These are phyloP conservation scores for Lachancea dasiensis DNA, from an alignment of 805 yeast genomes.

Conservation along the genomic window DNA sequence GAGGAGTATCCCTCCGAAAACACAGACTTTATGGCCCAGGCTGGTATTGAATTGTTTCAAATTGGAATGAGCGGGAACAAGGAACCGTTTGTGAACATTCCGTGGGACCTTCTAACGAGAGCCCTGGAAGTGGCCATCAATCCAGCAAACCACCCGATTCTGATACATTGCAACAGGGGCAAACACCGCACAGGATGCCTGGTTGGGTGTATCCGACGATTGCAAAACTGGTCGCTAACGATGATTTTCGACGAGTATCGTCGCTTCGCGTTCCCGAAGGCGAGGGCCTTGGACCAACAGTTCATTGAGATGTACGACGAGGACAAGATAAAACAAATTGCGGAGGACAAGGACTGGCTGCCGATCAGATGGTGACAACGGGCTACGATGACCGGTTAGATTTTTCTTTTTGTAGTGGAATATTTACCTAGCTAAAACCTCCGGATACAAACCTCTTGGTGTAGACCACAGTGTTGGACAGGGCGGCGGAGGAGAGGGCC, in stretches of 20 bases:
- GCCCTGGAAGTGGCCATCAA: conserved; percentile 77
- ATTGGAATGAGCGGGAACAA: conserved; percentile 94
- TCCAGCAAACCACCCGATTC: conserved; percentile 84
- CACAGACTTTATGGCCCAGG: conserved; percentile 49
- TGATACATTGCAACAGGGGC: conserved; percentile 94
- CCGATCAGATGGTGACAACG: conserved; percentile 57
- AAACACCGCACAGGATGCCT: conserved; percentile 96
- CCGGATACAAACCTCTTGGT: conserved; percentile 63
- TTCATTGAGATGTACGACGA: conserved; percentile 86
- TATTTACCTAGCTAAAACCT: conserved; percentile 13
- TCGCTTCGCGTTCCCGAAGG: conserved; percentile 90
- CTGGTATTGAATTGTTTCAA: conserved; percentile 69
- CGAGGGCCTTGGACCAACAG: conserved; percentile 92
- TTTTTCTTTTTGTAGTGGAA: background rate
- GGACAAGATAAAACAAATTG: conserved; percentile 49
- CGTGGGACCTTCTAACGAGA: conserved; percentile 60
- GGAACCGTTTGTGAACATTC: conserved; percentile 82
- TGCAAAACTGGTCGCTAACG: conserved; percentile 89
- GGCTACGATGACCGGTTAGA: background rate
- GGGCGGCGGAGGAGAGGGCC: conserved; percentile 50
- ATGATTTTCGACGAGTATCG: conserved; percentile 95
- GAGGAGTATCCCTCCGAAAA: conserved; percentile 87
- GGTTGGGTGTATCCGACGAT: conserved; percentile 82
- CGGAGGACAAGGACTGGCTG: conserved; percentile 48
- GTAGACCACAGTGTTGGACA: conserved; percentile 57